Evolutionary conservation across 2,329 filamentous ascomycete genomes (phyloP), one percentile per base, ranked within the genome.

Genomic region (Epichloe typhina): DNA sequence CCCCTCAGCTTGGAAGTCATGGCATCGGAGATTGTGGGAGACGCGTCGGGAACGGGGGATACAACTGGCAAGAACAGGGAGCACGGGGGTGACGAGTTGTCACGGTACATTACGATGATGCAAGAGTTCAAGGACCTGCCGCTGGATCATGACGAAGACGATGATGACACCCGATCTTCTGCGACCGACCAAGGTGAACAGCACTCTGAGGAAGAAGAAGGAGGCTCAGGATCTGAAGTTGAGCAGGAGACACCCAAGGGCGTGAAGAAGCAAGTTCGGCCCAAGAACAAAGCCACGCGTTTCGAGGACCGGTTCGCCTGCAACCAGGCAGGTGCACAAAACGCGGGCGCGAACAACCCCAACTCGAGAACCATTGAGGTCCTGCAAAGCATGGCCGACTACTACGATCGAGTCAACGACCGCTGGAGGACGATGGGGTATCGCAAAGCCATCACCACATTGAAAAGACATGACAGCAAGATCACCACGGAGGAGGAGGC

Each of bases 391-490:
- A 89, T 96, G 86, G 76, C 79, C 41, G 76, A 83, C 49, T 84
- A 91, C 64, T 95, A 95, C 63, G 77, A 76, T 4, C 75, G 82
- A 6, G 79, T 78, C n/a, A 75, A 81, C 39, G 89, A 96, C 59
- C 76, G 80, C 37, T 96, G 87, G 86, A 80, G 88, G 3, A 76
- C 76, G 0, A 69, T 77, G 1, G 83, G 85, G 4, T 96, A 95
- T 63, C 81, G 87, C 36, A 86, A 83, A 62, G 88, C 79, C 12
- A 85, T 94, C 48, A 71, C 73, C n/a, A 84, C 80, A 3, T 72
- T 97, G 12, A 80, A 80, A 43, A 82, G 79, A 46, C 84, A 90
- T 54, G 62, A 69, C 0, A 59, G 57, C 46, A 83, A 80, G 61
- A 77, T 96, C 52, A 71, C 66, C 4, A 90, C 84, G 0, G 81